Evolutionary conservation across 805 yeast species (phyloP), one percentile per base, ranked within the genome.

Genomic region (Saccharomycopsis schoenii): DNA sequence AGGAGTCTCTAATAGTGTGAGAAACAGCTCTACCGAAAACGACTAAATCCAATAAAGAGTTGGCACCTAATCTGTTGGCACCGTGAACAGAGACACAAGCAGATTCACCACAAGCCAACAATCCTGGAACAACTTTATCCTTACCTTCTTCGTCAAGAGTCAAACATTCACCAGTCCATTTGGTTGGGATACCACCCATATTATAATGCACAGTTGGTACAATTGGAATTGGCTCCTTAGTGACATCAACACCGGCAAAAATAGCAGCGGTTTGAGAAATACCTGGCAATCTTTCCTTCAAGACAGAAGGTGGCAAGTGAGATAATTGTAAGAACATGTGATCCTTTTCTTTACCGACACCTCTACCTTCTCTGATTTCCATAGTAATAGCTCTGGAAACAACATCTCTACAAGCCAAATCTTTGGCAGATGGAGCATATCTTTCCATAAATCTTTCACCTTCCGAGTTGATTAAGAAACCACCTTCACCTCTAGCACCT

Each of bases 401-500:
- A 65, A 93, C 98, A 74, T 93, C 99, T 81, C 99, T 88, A 65
- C 96, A 91, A 62, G 99, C 99, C 75, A 93, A 82, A 79, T 93
- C 99, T 81, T 93, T 94, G 67, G 98, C 98, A 60, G 92, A 88
- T 67, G 99, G 99, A 61, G 99, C 99, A 73, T 93, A 93, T 77
- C 99, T 87, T 81, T 93, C 99, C 99, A 93, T 93, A 77, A 93
- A 93, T 77, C 99, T 86, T 80, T 93, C 99, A 82, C 99, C 99
- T 79, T 94, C 96, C 68, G 91, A 83, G 83, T 93, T 93, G 66
- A 93, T 82, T 74, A 93, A 81, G 83, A 83, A 94, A 66, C 99
- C 99, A 84, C 99, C 99, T 81, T 94, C 99, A 83, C 99, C 99
- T 82, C 99, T 88, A 68, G 97, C 96, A 80, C 99, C 99, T 79